Conservation (phyloP, 306 rosid species). For the cucumber (Cucumis sativus) region DNA sequence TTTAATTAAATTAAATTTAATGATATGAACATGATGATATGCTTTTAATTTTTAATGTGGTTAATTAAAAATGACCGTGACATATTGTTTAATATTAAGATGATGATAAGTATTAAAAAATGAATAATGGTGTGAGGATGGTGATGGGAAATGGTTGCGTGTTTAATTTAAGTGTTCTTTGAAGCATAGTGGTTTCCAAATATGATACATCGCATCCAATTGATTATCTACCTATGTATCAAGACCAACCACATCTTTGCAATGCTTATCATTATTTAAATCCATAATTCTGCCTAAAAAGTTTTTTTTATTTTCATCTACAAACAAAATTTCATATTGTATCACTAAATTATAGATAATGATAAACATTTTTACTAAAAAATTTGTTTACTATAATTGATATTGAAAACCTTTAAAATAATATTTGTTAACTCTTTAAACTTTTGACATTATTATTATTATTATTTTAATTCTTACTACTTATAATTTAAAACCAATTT, state of each 20-base stretch:
- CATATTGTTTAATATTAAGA: not conserved
- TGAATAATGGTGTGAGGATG: not conserved
- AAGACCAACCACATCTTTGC: not conserved
- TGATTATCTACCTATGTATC: not conserved
- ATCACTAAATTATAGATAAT: too few species aligned
- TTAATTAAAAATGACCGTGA: not conserved
- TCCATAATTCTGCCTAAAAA: too few species aligned
- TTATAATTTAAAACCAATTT: too few species aligned
- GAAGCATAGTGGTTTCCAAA: not conserved
- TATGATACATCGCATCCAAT: not conserved
- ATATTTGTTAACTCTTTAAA: too few species aligned
- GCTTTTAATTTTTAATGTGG: not conserved
- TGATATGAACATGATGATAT: not conserved
- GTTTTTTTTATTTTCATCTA: too few species aligned
- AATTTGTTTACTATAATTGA: too few species aligned
- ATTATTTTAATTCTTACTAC: too few species aligned
- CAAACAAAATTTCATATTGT: too few species aligned
- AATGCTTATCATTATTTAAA: not conserved
- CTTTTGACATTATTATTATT: too few species aligned
- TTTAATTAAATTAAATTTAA: not conserved
- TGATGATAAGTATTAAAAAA: not conserved
- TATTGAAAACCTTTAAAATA: too few species aligned
- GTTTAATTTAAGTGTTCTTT: not conserved
- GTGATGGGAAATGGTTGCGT: slow-evolving; percentile 2
- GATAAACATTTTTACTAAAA: too few species aligned